Evolutionary conservation across 1,284 basidiomycete genomes (phyloP), one percentile per base, ranked within the genome.

Genomic region (Tilletia caries): DNA sequence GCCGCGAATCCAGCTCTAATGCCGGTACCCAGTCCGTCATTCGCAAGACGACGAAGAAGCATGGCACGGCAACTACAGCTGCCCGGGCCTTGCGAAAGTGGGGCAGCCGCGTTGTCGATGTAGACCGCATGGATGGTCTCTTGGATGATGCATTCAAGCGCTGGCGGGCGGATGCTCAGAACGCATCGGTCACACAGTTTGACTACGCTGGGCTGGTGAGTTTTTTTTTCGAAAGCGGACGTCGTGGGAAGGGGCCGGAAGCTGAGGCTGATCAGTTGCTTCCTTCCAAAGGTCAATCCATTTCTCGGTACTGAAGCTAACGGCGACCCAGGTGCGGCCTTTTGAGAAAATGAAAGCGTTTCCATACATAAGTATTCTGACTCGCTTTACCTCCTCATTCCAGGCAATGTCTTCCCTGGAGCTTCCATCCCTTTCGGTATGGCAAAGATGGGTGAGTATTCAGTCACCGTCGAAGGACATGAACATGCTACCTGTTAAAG

Each of bases 341-440:
- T 70, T n/a, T n/a, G n/a, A n/a, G n/a, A n/a, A n/a, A n/a, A n/a
- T n/a, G n/a, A n/a, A n/a, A n/a, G 37, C 37, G 37, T 10, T 41
- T 6, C 15, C 37, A 41, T 15, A n/a, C n/a, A n/a, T n/a, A n/a
- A n/a, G n/a, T n/a, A n/a, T n/a, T n/a, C n/a, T 41, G 37, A 41
- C 8, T 1, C 15, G 10, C 37, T 41, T 6, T 10, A 1, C 15
- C 2, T 41, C 37, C 37, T 41, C 48, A 1, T 18, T 50, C 33
- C 48, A 68, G 75, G 76, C 41, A 74, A 76, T 46, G 73, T 78
- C 27, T 76, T 75, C 65, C 74, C 76, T 10, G 77, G 76, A 33
- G 77, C 73, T 10, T 72, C 78, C 2, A 70, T 76, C 3, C 79
- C 78, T 12, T 80, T 78, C 54, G 78, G 79, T 5, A 77, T 73